Evolutionary conservation across 2,329 filamentous ascomycete genomes (phyloP), one percentile per base, ranked within the genome.

Genomic region (Fusarium tuaranense): DNA sequence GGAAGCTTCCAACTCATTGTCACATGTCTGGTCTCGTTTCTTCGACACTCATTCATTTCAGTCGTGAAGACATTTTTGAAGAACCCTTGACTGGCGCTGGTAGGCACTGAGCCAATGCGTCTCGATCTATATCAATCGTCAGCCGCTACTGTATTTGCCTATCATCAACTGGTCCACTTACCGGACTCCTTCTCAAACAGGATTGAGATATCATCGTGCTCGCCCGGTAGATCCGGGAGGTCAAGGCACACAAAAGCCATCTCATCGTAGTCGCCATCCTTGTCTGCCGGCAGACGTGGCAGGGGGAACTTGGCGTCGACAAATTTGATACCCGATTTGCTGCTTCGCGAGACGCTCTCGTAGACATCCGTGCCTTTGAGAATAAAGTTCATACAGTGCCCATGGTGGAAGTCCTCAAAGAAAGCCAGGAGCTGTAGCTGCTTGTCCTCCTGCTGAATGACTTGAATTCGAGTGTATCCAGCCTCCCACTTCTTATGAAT

Each of bases 401-500:
- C 95, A 78, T 97, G 94, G 51, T 90, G 91, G 82, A 97, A 98
- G 69, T 95, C 93, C 74, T 95, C 92, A 81, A 98, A 97, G 84
- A 97, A 98, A 4, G 92, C 95, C 25, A 97, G 85, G 34, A 98
- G 85, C 81, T 97, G 94, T 25, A 93, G 83, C 16, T 91, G 84
- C 16, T 91, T 93, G 72, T 95, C 93, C 74, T 93, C 92, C 74
- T 91, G 88, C 65, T 78, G 80, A 39, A 98, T 91, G 41, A 98
- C 87, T 81, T 98, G 95, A 9, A 98, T 87, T 39, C 95, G 91
- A 10, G 94, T 94, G 41, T 88, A 89, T n/a, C 88, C 91, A 3
- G 95, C 94, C 80, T 97, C 95, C 94, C 94, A 97, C 82, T 97
- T 97, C 84, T 98, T 97, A 85, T 97, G 94, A 75, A 98, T 96